Evolutionary conservation across 2,329 filamentous ascomycete species (phyloP).

Genomic region (Amylocarpus encephaloides): DNA sequence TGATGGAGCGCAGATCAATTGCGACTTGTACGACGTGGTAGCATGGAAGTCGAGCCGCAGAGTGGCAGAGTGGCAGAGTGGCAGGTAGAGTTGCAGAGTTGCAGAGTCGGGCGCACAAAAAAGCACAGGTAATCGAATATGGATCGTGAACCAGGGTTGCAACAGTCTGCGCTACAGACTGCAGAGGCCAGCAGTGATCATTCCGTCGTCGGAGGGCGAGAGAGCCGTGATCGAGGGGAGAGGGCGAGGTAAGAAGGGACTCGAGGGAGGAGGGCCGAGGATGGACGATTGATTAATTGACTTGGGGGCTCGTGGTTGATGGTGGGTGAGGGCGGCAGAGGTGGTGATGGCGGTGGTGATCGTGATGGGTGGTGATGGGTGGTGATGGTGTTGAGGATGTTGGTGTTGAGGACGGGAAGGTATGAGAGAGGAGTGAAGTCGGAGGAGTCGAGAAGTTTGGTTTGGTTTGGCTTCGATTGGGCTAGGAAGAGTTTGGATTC

Average conservation of each 20-base stretch:
- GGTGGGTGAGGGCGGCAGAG: not conserved
- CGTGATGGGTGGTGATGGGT: too few relatives aligned
- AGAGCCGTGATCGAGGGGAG: not conserved
- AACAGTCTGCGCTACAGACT: slow-evolving; percentile 15
- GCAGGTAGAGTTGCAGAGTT: not conserved
- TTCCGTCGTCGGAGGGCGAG: not conserved
- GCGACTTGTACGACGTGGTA: slow-evolving; percentile 11
- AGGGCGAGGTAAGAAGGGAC: not conserved
- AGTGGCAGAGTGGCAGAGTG: not conserved
- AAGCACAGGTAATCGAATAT: slow-evolving; percentile 10
- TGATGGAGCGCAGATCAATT: slow-evolving; percentile 8
- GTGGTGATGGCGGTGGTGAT: not conserved
- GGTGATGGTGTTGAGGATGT: too few relatives aligned
- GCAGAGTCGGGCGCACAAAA: not conserved
- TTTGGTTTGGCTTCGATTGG: not conserved
- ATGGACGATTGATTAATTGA: not conserved
- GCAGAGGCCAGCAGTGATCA: slow-evolving; percentile 7
- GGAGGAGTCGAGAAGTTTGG: not conserved
- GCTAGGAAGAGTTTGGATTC: too few relatives aligned
- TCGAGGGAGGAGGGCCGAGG: not conserved
- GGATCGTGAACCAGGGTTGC: slow-evolving; percentile 7
- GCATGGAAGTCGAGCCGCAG: slow-evolving; percentile 17
- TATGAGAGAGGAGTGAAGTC: not conserved
- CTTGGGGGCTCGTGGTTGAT: not conserved
- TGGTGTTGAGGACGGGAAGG: too few relatives aligned